phyloP scores from a whole-genome alignment of 2,329 filamentous ascomycete species.

The Emergomyces pasteurianus region DNA sequence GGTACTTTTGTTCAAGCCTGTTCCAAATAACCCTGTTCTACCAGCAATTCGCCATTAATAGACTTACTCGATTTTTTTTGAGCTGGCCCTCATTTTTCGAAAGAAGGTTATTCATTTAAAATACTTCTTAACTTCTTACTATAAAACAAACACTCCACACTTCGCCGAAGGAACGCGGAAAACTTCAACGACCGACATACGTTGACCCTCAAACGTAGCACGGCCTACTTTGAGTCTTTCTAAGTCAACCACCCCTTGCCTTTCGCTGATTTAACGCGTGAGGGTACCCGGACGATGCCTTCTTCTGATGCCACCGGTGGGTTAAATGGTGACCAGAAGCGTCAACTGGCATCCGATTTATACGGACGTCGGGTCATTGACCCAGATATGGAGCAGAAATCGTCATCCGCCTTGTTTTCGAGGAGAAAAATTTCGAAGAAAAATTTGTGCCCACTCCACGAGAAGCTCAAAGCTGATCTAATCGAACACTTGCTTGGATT shows the following conservation, averaged over 20 bases:
- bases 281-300: neutral
- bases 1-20: neutral
- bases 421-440: neutral
- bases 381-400: neutral
- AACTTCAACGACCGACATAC: neutral
- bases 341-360: neutral
- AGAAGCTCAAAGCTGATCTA: neutral
- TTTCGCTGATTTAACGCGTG: neutral
- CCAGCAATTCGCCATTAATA: neutral
- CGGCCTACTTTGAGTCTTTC: neutral
- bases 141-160: neutral
- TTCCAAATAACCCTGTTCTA: neutral
- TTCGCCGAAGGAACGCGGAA: neutral
- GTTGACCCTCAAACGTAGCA: neutral
- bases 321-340: neutral
- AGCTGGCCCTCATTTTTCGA: neutral
- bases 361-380: neutral
- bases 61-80: neutral
- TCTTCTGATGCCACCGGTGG: neutral
- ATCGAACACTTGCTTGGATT: neutral
- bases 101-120: neutral
- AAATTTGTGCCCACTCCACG: neutral
- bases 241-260: neutral
- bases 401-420: neutral
- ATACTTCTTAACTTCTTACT: neutral